Evolutionary conservation across 169 alveolate genomes (phyloP).

Genomic region (Cryptosporidium muris): DNA sequence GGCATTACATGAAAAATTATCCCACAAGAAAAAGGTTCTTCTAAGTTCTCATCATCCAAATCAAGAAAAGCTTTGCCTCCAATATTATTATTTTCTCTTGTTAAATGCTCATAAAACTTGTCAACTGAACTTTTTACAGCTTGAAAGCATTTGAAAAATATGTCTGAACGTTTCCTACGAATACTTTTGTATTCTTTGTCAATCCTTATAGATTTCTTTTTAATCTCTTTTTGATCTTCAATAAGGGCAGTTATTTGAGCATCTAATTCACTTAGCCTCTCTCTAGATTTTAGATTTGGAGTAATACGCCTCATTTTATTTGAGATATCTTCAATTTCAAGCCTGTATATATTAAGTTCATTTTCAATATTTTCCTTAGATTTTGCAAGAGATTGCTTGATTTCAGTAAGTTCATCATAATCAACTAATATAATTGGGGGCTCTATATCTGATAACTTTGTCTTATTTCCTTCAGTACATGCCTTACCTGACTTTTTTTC

Average conservation of each 20-base stretch:
- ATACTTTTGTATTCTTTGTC: conserved; percentile 29
- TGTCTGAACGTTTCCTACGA: conserved; percentile 72
- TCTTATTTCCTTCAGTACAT: neutral
- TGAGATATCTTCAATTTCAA: conserved; percentile 17
- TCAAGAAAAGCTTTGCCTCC: conserved; percentile 83
- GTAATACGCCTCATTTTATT: conserved; percentile 23
- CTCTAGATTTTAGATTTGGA: conserved; percentile 54
- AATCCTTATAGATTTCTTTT: conserved; percentile 43
- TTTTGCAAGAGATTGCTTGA: neutral
- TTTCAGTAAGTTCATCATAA: conserved; percentile 10
- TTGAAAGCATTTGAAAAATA: conserved; percentile 79
- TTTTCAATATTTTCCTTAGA: conserved; percentile 19
- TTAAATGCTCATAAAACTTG: conserved; percentile 77
- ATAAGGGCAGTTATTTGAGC: conserved; percentile 61
- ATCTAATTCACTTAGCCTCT: conserved; percentile 74
- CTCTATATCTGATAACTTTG: conserved; percentile 9
- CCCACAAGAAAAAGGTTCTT: conserved; percentile 85
- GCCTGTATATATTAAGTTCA: neutral
- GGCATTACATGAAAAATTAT: conserved; percentile 86
- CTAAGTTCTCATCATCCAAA: conserved; percentile 79
- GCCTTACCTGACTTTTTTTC: neutral
- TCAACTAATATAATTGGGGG: conserved; percentile 63
- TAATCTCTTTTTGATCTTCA: conserved; percentile 55
- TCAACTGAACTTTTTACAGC: conserved; percentile 75
- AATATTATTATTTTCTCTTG: conserved; percentile 73